Evolutionary conservation across 2,329 filamentous ascomycete species (phyloP).

Genomic region (Penicillium hordei): DNA sequence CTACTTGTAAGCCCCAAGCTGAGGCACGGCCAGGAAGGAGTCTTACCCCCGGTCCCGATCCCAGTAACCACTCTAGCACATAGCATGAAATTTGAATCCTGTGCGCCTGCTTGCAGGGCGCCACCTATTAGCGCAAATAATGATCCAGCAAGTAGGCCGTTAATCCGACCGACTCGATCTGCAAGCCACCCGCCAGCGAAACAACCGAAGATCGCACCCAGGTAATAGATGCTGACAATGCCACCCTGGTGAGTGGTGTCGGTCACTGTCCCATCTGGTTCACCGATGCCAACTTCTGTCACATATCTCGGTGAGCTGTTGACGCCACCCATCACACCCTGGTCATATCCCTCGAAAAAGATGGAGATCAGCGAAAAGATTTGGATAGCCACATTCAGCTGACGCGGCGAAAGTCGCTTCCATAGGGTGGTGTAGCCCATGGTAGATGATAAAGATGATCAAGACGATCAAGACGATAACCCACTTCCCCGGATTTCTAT

Average conservation of each 20-base stretch:
- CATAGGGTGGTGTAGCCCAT: constrained; percentile 46
- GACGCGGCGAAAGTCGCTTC: constrained; percentile 44
- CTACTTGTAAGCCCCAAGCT: not conserved
- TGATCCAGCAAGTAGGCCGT: constrained; percentile 50
- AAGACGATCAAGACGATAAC: not conserved
- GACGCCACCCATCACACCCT: constrained; percentile 56
- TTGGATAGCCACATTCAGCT: constrained; percentile 45
- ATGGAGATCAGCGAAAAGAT: constrained; percentile 36
- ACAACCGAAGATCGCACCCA: constrained; percentile 53
- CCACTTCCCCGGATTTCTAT: not conserved
- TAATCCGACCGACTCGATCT: constrained; percentile 56
- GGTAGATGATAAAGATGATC: not conserved
- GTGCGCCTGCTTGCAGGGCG: constrained; percentile 48
- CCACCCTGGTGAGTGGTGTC: constrained; percentile 53
- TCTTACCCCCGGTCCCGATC: constrained; percentile 51
- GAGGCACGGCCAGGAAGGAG: constrained; percentile 12
- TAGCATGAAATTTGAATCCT: constrained; percentile 51
- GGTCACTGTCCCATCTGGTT: constrained; percentile 48
- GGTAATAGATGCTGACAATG: constrained; percentile 55
- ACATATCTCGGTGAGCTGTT: constrained; percentile 45
- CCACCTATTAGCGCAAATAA: constrained; percentile 52
- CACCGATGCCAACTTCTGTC: constrained; percentile 46
- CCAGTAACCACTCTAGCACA: constrained; percentile 53
- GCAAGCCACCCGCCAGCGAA: constrained; percentile 52
- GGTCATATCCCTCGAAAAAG: constrained; percentile 52